phyloP scores from a whole-genome alignment of 305 asterid genomes.

The Fraxinus sp. region DNA sequence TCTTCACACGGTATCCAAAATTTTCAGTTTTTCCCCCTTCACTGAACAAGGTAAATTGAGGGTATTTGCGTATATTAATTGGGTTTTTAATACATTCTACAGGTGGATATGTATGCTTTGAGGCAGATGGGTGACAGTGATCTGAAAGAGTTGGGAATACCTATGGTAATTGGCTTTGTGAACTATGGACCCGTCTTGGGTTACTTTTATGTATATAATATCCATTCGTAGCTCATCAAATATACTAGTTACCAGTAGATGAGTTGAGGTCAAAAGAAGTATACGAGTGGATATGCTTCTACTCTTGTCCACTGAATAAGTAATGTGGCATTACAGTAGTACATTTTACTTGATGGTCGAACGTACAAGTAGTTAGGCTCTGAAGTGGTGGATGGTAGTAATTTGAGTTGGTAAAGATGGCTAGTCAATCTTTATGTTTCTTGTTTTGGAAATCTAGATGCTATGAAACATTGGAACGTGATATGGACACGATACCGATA shows the following conservation, averaged over 20 bases:
- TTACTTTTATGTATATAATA: background rate
- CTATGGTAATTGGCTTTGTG: slow-evolving; percentile 60
- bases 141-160: slow-evolving; percentile 86
- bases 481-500: background rate
- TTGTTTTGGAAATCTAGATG: background rate
- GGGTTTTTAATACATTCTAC: slow-evolving; percentile 33
- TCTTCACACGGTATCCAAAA: background rate
- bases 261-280: background rate
- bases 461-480: background rate
- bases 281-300: background rate
- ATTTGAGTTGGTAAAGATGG: background rate
- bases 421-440: background rate
- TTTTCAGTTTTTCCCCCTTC: background rate
- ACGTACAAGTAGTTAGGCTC: background rate
- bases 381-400: background rate
- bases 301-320: background rate
- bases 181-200: background rate
- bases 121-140: slow-evolving; percentile 86
- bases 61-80: background rate
- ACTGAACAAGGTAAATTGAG: background rate
- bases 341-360: background rate
- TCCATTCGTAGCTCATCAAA: slow-evolving; percentile 14
- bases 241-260: background rate
- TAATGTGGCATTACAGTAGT: background rate
- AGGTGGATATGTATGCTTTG: slow-evolving; percentile 92